Evolutionary conservation across 352 stramenopile species (phyloP), one percentile per base, ranked within the genome.

Genomic region (Globisporangium uncinulatum): DNA sequence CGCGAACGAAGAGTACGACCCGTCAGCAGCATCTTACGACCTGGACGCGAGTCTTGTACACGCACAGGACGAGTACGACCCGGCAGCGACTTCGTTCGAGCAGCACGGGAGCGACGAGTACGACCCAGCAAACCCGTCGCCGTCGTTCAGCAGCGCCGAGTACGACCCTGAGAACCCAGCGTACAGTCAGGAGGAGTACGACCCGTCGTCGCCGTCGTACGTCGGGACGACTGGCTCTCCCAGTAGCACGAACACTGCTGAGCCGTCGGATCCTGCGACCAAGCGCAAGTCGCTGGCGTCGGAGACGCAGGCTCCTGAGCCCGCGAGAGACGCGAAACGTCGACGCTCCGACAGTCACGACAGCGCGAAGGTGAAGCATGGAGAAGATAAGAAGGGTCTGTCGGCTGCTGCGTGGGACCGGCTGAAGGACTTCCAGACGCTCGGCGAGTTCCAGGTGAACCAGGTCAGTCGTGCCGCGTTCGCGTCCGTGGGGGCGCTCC

Each of bases 381-480:
- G 44, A 31, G 65, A 75, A 19, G 69, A 83, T 39, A 68, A 76
- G 50, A 83, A 86, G 43, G 81, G 81, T 5, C 66, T 93, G 7
- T 63, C 73, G 29, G 69, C 77, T 43, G 71, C 76, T 7, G 79
- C 80, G 4, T 94, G 77, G 79, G 82, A 91, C 51, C 83, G 81
- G 4, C 70, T 94, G 6, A 77, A 86, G 69, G 82, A 92, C 49
- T 88, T 89, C 48, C 72, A 90, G 62, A 73, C 74, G 3, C 24
- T 58, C 21, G 70, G 51, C 1, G 65, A 69, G 29, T 94, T 94
- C 44, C 57, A 63, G 20, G 59, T 94, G 5, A 74, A 81, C 7
- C 80, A 94, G 70, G 75, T 94, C 17, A 91, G 79, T 57, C 77
- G 81, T 31, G 72, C 79, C 45, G 77, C 79, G 8, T 84, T 92